Base-by-base conservation (phyloP, 306 rosid genomes). In the Abrus pulchellus region DNA sequence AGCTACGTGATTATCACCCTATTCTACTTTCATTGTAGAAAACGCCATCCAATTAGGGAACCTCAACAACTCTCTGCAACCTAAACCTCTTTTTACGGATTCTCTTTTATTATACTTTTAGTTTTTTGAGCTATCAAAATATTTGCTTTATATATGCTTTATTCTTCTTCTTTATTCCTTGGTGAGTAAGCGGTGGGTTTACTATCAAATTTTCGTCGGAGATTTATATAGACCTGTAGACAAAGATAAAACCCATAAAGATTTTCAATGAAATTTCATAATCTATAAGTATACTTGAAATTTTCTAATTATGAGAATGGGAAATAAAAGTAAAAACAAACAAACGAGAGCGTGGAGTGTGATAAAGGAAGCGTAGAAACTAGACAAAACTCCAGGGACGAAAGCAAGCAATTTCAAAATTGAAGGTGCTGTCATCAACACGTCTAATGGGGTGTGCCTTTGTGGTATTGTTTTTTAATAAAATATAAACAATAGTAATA, bases 11-110 rank as follows among this genome's bases (percentile, higher is more conserved):
- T 90, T 53, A 88, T 88, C 57, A 59, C 90, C 0, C 90, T 90
- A 41, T 92, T 88, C 44, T 92, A 92, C 79, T 90, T 83, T 66
- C 90, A 94, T 6, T 85, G 97, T 82, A 84, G 92, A 38, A 90
- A 75, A 67, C 80, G 84, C 43, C 87, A 83, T 28, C 85, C 85
- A 1, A 40, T 56, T 53, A 86, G 44, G 60, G 85, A 66, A 6
- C 80, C 45, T 2, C 83, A 9, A 0, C 40, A 44, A 53, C 80
- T 83, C 41, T 73, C 83, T 81, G 32, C 5, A n/a, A 7, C 41
- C 40, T 29, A 0, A 43, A 43, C 47, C 47, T 43, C 8, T 8
- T 45, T 2, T n/a, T 36, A 43, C 7, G 1, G 3, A 27, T 33
- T 74, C 6, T 1, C 3, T 53, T 68, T 11, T 44, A 28, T 49